Evolutionary conservation across 2,329 filamentous ascomycete genomes (phyloP).

Genomic region (Lachnellula subtilissima): DNA sequence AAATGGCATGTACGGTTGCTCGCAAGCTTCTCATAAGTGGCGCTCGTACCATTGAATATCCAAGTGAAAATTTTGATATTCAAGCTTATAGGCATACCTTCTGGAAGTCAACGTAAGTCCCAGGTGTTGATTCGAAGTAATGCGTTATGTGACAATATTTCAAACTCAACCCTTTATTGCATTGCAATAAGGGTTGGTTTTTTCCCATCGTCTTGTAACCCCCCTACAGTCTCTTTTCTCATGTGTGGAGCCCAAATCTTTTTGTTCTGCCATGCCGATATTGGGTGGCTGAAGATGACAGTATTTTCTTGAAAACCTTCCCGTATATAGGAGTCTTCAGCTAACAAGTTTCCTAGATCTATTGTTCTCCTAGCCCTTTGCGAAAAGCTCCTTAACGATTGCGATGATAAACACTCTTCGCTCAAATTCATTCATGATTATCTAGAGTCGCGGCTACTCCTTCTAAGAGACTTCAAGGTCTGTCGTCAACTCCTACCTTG

Average conservation of each 20-base stretch:
- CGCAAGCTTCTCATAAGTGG: conserved; percentile 27
- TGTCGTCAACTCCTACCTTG: conserved; percentile 25
- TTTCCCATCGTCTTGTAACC: too few relatives aligned
- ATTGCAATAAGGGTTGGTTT: too few relatives aligned
- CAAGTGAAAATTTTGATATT: conserved; percentile 13
- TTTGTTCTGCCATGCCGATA: too few relatives aligned
- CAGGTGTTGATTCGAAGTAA: not conserved
- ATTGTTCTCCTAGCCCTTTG: conserved; percentile 26
- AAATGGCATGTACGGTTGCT: conserved; percentile 26
- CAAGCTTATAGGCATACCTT: conserved; percentile 27
- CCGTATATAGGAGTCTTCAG: not conserved
- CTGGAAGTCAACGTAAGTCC: conserved; percentile 34
- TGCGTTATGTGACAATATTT: too few relatives aligned
- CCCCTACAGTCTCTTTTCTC: not conserved
- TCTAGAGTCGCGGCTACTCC: conserved; percentile 48
- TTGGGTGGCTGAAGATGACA: too few relatives aligned
- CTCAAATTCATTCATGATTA: conserved; percentile 47
- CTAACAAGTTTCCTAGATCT: conserved; percentile 20
- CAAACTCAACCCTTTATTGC: too few relatives aligned
- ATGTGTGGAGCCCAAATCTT: not conserved
- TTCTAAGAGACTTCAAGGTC: conserved; percentile 39
- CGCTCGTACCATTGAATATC: conserved; percentile 16
- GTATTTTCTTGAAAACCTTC: too few relatives aligned
- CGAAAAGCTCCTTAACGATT: conserved; percentile 25
- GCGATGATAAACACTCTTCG: conserved; percentile 22